Base-by-base conservation (phyloP, 257 asterid species). In the Cinchona pubescens region DNA sequence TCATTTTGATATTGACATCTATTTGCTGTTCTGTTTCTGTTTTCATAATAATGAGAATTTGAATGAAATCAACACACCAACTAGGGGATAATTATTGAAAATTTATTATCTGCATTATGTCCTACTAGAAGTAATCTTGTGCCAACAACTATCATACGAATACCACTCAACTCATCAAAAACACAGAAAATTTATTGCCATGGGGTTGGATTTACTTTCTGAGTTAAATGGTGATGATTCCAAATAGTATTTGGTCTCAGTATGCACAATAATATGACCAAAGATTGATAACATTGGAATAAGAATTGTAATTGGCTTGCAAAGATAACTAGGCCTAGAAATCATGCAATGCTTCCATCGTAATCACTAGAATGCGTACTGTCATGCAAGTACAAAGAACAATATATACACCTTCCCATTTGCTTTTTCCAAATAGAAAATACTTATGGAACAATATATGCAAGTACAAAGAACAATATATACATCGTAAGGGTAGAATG, bases 1-100 rank as follows among this genome's bases (percentile, higher is more conserved):
- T 29, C 58, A 70, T 77, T 77, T 48, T 63, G 64, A 48, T 53
- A 23, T 76, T 76, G 71, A 69, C 48, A 15, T 8, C 59, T 68
- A 9, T 12, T 48, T n/a, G n/a, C n/a, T n/a, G n/a, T n/a, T n/a
- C n/a, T n/a, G n/a, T n/a, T n/a, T n/a, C n/a, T n/a, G n/a, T n/a
- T 23, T n/a, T n/a, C n/a, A n/a, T n/a, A n/a, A n/a, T n/a, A n/a
- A n/a, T n/a, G n/a, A n/a, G n/a, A n/a, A n/a, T n/a, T n/a, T 75
- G 42, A 15, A 35, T 23, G 8, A 74, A 48, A 74, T 63, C 72
- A 64, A n/a, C 29, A 21, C 14, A 34, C 72, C 40, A 63, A 27
- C 25, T 23, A 12, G 29, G 51, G 49, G 6, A 18, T 55, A 71
- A 21, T 38, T 13, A 55, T n/a, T n/a, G 30, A 15, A 55, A 18